Base-by-base conservation (phyloP, 148 eudicot species). In the Diospyros kaki region DNA sequence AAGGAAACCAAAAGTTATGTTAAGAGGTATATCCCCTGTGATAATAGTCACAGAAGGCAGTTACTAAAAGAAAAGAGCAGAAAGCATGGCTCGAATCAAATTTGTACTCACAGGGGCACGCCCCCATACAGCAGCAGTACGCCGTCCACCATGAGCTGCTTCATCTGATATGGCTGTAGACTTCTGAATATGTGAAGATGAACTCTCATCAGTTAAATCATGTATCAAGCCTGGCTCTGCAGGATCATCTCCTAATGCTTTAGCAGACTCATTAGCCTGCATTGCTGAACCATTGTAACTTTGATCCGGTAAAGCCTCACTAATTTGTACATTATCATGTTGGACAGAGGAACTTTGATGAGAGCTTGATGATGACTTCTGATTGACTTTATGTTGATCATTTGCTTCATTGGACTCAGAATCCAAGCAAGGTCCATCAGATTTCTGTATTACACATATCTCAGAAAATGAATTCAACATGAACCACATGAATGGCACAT, bases 21-120 rank as follows among this genome's bases (percentile, higher is more conserved):
- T 4, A 48, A 48, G 52, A 4, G 8, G 52, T 8, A 8, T 48
- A 8, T 48, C 1, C 8, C 52, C 6, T 48, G 52, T 48, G 52
- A 48, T 4, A 4, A 48, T 48, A 8, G 52, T 8, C 8, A 48
- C 6, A 48, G 52, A 48, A 48, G 4, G 52, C 4, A 48, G 52
- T 48, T 48, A 48, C 52, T 48, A 17, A 41, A 28, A 51, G 41
- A 17, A 5, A 6, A 18, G 43, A 72, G 45, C 42, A 28, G 28
- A 28, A 28, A 28, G 28, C 28, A 28, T 28, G 28, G 28, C 28
- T 28, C 0, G 28, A 18, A 58, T 18, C 54, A 68, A 43, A 50
- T 6, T 59, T 42, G 12, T 72, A 84, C 97, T 89, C 74, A 91
- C 97, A 42, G 89, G 66, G 71, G 82, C 74, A 40, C 89, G 93